A percentile compares a stretch with the other conserved stretches of the same genome.
phyloP scores from a whole-genome alignment of 371 early-diverging fungal species.

The Catenaria anguillulae region DNA sequence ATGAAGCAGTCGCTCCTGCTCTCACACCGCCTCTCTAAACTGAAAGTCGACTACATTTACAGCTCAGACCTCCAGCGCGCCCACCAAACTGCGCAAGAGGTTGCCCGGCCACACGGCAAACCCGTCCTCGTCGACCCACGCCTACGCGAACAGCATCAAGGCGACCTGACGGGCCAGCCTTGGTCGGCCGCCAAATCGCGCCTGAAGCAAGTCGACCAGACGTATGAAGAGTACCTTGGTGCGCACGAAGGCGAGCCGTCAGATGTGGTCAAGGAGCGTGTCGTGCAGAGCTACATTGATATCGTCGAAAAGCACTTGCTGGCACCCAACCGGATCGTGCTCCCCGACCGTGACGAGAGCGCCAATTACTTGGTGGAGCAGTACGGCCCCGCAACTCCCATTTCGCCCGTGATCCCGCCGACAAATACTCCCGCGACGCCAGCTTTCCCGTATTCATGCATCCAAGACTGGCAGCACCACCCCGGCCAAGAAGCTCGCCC shows the following conservation, averaged over 20 bases:
- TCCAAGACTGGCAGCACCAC: no score
- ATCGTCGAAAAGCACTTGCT: conserved; percentile 21
- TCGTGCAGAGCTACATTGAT: conserved; percentile 24
- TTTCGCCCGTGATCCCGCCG: not conserved
- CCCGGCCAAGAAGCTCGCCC: no score
- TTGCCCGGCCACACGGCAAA: conserved; percentile 18
- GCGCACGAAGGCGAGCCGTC: conserved; percentile 17
- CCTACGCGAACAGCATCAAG: conserved; percentile 27
- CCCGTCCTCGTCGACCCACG: conserved; percentile 16
- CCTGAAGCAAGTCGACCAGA: conserved; percentile 19
- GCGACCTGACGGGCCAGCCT: conserved; percentile 24
- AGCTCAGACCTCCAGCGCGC: conserved; percentile 22
- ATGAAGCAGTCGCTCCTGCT: conserved; percentile 20
- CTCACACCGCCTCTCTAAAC: conserved; percentile 22
- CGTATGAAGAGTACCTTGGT: conserved; percentile 15
- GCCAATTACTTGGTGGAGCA: not conserved
- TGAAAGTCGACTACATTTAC: conserved; percentile 22
- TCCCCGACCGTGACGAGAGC: not conserved
- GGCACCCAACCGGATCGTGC: conserved; percentile 8
- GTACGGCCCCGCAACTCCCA: not conserved
- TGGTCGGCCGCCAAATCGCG: conserved; percentile 22
- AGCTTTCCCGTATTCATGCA: no score
- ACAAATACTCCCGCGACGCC: no score
- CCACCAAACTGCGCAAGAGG: conserved; percentile 23
- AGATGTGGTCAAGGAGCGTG: conserved; percentile 16